Evolutionary conservation across 177 flowering plant genomes (phyloP).

Genomic region (Viscum album): DNA sequence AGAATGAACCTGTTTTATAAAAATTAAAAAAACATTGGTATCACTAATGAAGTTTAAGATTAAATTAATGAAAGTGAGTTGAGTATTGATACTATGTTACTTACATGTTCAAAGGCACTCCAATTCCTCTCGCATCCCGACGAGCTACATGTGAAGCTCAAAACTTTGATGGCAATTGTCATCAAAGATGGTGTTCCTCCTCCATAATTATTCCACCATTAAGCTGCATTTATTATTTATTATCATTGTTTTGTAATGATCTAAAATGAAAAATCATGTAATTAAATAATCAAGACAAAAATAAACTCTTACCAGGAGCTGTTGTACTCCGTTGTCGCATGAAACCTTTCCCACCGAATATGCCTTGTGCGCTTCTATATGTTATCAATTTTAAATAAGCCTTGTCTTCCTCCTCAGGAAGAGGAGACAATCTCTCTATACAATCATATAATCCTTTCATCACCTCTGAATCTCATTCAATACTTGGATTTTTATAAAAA

Average conservation of each 20-base stretch:
- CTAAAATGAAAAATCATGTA: no score
- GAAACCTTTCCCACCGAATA: background rate
- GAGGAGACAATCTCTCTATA: background rate
- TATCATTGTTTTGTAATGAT: no score
- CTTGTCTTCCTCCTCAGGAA: background rate
- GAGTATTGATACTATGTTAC: background rate
- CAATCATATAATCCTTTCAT: background rate
- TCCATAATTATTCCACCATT: background rate
- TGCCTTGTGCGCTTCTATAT: background rate
- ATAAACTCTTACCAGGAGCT: no score
- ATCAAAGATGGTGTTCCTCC: background rate
- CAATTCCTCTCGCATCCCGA: constrained; percentile 3
- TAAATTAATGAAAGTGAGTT: background rate
- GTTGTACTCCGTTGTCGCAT: background rate
- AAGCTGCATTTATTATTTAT: no score
- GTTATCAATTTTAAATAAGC: background rate
- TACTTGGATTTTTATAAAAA: background rate
- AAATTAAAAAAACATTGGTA: no score
- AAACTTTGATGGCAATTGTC: background rate
- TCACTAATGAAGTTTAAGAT: no score
- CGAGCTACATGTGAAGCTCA: background rate
- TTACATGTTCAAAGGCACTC: background rate
- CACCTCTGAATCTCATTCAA: background rate
- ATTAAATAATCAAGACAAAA: no score
- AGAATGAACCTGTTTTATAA: background rate